Conservation (phyloP, 1,284 basidiomycete species). For the Rhodotorula mucilaginosa region DNA sequence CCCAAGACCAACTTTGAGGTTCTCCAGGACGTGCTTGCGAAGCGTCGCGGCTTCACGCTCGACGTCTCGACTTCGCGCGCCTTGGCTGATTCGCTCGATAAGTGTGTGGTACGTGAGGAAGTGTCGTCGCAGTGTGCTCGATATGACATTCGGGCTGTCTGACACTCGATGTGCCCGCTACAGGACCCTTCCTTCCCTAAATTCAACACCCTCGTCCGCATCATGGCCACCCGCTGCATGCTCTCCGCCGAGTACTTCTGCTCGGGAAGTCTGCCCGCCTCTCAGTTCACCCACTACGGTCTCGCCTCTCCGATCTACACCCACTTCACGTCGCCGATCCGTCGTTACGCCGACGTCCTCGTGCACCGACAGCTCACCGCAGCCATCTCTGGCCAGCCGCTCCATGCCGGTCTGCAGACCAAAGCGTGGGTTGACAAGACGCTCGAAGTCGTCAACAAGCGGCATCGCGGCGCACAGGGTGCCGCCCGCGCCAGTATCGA, state of each 20-base stretch:
- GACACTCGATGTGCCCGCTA: background rate
- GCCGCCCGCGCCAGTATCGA: conserved; percentile 92
- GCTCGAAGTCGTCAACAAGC: conserved; percentile 81
- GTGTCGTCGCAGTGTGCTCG: background rate
- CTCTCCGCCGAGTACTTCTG: conserved; percentile 97
- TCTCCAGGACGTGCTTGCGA: conserved; percentile 85
- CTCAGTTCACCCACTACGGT: conserved; percentile 95
- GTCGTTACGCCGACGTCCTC: conserved; percentile 90
- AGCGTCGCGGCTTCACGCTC: conserved; percentile 77
- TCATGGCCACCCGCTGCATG: conserved; percentile 99
- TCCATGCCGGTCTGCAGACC: conserved; percentile 83
- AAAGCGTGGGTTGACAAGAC: conserved; percentile 85
- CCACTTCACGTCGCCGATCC: conserved; percentile 94
- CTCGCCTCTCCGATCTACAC: conserved; percentile 96
- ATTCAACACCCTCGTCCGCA: conserved; percentile 96
- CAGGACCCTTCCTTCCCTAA: conserved; percentile 76
- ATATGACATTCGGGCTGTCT: conserved; percentile 6
- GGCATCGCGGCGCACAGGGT: conserved; percentile 96
- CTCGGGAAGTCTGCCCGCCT: conserved; percentile 85
- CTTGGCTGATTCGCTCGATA: conserved; percentile 84
- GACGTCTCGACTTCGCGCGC: conserved; percentile 90
- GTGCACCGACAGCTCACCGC: conserved; percentile 92
- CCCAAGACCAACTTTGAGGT: conserved; percentile 94
- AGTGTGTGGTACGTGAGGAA: conserved; percentile 67
- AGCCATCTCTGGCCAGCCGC: conserved; percentile 76